Conservation (phyloP, 768 basidiomycete species). For the Tricholoma bakamatsutake region DNA sequence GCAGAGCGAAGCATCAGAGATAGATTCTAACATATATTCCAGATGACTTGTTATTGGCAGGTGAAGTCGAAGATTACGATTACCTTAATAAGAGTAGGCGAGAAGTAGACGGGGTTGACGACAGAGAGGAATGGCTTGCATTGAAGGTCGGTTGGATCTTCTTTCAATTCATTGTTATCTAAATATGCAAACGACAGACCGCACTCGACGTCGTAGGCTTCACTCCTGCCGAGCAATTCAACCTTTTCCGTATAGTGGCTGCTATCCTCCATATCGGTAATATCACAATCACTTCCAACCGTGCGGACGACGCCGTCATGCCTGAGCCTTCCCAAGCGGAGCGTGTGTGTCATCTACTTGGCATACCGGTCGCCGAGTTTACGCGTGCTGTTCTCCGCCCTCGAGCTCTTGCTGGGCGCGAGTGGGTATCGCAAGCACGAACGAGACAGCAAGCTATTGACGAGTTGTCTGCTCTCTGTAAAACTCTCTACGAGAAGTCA, state of each 20-base stretch:
- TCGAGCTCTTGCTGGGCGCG: constrained; percentile 87
- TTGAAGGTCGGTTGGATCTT: constrained; percentile 51
- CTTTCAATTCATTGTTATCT: not conserved
- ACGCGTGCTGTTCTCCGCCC: constrained; percentile 85
- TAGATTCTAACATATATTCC: constrained; percentile 2
- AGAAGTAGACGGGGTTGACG: constrained; percentile 95
- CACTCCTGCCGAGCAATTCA: constrained; percentile 73
- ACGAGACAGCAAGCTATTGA: constrained; percentile 89
- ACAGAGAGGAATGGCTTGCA: constrained; percentile 79
- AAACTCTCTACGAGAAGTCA: constrained; percentile 95
- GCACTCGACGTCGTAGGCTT: constrained; percentile 92
- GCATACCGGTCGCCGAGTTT: constrained; percentile 83
- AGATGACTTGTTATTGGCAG: constrained; percentile 74
- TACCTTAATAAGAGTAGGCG: constrained; percentile 86
- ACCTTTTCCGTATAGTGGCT: constrained; percentile 91
- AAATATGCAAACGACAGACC: constrained; percentile 32
- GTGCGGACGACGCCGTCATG: constrained; percentile 76
- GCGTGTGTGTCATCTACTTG: constrained; percentile 86
- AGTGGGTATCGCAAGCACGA: constrained; percentile 94
- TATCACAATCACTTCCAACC: constrained; percentile 72
- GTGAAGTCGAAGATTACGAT: constrained; percentile 75
- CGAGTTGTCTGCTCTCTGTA: constrained; percentile 86
- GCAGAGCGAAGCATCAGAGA: not conserved
- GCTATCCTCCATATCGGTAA: constrained; percentile 96
- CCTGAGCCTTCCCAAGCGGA: constrained; percentile 81